These are phyloP conservation scores for Nadsonia fulvescens DNA, from an alignment of 805 yeast genomes.

Conservation along the genomic window DNA sequence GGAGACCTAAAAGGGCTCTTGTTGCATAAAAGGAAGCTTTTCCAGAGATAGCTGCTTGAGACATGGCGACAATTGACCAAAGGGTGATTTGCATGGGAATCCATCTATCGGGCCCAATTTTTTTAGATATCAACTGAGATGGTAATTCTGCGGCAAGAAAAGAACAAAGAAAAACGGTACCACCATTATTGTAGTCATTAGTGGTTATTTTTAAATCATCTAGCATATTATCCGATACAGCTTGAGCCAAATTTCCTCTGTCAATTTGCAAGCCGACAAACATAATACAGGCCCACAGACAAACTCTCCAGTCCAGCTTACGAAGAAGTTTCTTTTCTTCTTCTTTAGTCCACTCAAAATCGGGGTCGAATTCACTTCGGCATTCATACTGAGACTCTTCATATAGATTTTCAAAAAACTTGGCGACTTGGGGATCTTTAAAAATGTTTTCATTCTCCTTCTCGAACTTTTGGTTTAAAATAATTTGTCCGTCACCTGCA, in stretches of 20 bases:
- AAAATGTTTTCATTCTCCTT: constrained; percentile 18
- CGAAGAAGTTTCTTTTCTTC: constrained; percentile 32
- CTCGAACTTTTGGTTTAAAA: too few relatives aligned
- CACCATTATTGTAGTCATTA: constrained; percentile 40
- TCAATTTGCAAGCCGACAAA: constrained; percentile 42
- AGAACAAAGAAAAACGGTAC: constrained; percentile 34
- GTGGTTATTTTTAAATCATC: constrained; percentile 34
- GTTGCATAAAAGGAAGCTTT: constrained; percentile 28
- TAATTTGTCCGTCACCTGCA: too few relatives aligned
- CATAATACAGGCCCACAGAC: constrained; percentile 40
- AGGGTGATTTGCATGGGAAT: constrained; percentile 38
- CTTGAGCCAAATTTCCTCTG: constrained; percentile 38
- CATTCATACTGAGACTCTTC: constrained; percentile 36
- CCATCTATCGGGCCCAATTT: constrained; percentile 46
- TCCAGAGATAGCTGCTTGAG: constrained; percentile 28
- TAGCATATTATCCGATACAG: constrained; percentile 38
- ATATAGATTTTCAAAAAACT: constrained; percentile 27
- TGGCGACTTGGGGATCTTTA: constrained; percentile 27
- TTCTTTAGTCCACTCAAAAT: constrained; percentile 32
- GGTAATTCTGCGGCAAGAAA: constrained; percentile 49
- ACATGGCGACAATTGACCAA: constrained; percentile 40
- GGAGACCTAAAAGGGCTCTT: constrained; percentile 33
- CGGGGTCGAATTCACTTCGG: constrained; percentile 36
- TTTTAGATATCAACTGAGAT: constrained; percentile 46
- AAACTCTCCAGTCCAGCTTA: constrained; percentile 37